Conservation (phyloP, 768 basidiomycete species). For the Tephrocybe sp. region DNA sequence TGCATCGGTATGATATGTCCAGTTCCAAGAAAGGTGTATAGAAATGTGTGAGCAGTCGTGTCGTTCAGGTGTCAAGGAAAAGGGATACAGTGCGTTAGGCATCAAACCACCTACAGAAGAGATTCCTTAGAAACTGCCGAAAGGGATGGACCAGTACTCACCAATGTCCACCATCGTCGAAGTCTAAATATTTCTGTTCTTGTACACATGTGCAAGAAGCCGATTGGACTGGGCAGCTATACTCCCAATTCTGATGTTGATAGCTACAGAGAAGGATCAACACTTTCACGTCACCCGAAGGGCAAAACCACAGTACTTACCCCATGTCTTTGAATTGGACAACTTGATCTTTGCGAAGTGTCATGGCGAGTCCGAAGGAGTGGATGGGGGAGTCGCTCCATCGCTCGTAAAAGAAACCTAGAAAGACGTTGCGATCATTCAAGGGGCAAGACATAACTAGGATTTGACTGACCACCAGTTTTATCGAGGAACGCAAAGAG, state of each 20-base stretch:
- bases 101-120: slow-evolving; percentile 5
- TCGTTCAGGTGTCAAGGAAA: too few relatives aligned
- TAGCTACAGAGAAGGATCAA: slow-evolving; percentile 13
- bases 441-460: not conserved
- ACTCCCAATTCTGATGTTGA: slow-evolving; percentile 27
- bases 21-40: too few relatives aligned
- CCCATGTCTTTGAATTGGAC: slow-evolving; percentile 25
- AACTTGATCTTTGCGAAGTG: slow-evolving; percentile 25
- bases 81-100: not conserved
- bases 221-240: slow-evolving; percentile 20
- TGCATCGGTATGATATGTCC: too few relatives aligned
- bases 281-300: not conserved
- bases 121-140: not conserved
- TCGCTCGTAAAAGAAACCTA: slow-evolving; percentile 29
- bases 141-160: not conserved
- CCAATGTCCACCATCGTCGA: slow-evolving; percentile 11
- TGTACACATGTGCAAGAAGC: slow-evolving; percentile 21
- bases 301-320: slow-evolving; percentile 4
- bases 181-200: slow-evolving; percentile 16
- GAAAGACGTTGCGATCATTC: not conserved
- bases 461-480: slow-evolving; percentile 18
- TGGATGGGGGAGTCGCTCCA: slow-evolving; percentile 28
- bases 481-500: slow-evolving; percentile 24
- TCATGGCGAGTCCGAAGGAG: slow-evolving; percentile 26
- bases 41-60: too few relatives aligned